Base-by-base conservation (phyloP, 2,329 filamentous ascomycete species). In the Blastomyces gilchristii region DNA sequence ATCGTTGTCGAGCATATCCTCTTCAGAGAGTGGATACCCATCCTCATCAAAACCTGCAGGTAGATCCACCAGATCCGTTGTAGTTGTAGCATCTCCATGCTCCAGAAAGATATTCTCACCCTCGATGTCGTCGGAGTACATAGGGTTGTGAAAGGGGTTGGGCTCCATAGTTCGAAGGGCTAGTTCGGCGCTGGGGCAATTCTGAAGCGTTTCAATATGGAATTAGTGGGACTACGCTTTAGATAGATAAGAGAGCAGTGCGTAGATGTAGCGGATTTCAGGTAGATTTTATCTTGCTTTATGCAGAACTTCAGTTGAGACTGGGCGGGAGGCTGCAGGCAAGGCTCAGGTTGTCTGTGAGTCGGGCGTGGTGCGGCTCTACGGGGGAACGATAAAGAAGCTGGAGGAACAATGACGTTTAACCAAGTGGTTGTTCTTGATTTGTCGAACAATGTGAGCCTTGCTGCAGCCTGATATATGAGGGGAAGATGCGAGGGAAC, bases 311-410 rank as follows among this genome's bases (percentile, higher is more conserved):
- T 9, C 14, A 41, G 14, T 56, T 39, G 31, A 39, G 52, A 52
- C 11, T 22, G 31, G 52, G 14, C 14, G 57, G 39, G 43, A 49
- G 57, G 57, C 57, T 49, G 43, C 57, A 37, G 47, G 34, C 57
- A 59, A 59, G 41, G 43, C 57, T 59, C 57, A 59, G n/a, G 57
- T 49, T 49, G 43, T 6, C 25, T 49, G 25, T n/a, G 22, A 22
- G 28, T 45, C 22, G 16, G 43, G 12, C 57, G 34, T 59, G 14
- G n/a, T 49, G 25, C 16, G 41, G 41, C 28, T 49, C 43, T 49
- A 34, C 16, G 8, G 31, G 16, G 16, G 3, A 12, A 2, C 1
- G 9, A 28, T 12, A 1, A 18, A 54, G 12, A 58, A 3, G 8
- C 25, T n/a, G 43, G 41, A 49, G 41, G 39, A 43, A 9, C 3